phyloP scores from a whole-genome alignment of 768 basidiomycete species.

The Chiua virens region DNA sequence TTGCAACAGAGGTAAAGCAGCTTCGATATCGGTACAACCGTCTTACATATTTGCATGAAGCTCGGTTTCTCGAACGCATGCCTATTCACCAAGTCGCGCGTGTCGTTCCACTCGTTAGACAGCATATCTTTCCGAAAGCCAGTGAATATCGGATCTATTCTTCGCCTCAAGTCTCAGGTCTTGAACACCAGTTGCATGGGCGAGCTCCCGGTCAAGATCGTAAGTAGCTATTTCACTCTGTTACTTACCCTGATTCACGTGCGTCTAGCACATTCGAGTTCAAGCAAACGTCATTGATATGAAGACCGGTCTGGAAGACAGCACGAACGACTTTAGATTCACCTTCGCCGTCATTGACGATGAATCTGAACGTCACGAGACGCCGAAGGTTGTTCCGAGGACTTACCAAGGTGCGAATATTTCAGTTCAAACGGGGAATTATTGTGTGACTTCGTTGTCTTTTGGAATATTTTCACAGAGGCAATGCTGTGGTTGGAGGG shows the following conservation, averaged over 20 bases:
- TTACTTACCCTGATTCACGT: neutral
- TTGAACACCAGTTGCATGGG: constrained; percentile 47
- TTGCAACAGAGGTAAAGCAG: constrained; percentile 64
- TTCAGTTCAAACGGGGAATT: neutral
- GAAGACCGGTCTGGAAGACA: constrained; percentile 59
- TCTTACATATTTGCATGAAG: constrained; percentile 32
- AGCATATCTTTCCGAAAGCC: constrained; percentile 77
- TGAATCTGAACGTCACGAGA: constrained; percentile 30
- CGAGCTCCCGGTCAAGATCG: constrained; percentile 49
- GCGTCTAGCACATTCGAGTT: constrained; percentile 64
- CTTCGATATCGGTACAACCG: neutral
- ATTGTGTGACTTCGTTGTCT: constrained; percentile 7
- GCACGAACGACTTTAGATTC: constrained; percentile 76
- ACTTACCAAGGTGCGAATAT: constrained; percentile 59
- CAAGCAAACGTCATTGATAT: constrained; percentile 72
- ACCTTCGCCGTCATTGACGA: constrained; percentile 61
- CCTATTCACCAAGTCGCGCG: constrained; percentile 63
- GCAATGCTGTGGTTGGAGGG: constrained; percentile 87
- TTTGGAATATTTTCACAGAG: constrained; percentile 43
- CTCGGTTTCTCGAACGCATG: constrained; percentile 73
- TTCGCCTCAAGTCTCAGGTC: constrained; percentile 70
- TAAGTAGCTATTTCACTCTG: constrained; percentile 35
- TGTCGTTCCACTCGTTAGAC: constrained; percentile 77
- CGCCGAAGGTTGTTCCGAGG: constrained; percentile 56
- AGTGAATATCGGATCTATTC: constrained; percentile 82